These are phyloP conservation scores for Sporothrix luriei DNA, from an alignment of 2,329 filamentous ascomycete genomes.

Conservation along the genomic window DNA sequence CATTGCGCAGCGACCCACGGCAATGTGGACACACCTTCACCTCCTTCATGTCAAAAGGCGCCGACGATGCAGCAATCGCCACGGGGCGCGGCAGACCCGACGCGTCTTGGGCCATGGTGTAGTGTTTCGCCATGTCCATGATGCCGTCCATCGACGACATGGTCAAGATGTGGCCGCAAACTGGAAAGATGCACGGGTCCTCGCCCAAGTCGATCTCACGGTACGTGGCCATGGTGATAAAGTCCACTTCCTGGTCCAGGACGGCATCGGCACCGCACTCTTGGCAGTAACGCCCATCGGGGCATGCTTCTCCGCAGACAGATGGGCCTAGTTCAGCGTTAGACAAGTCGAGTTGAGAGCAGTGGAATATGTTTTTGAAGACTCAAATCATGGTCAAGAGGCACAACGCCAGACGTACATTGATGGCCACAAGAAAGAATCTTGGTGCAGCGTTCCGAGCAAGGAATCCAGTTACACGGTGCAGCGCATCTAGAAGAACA, in stretches of 20 bases:
- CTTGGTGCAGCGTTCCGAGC: conserved; percentile 60
- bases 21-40: conserved; percentile 57
- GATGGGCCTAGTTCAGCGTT: conserved; percentile 48
- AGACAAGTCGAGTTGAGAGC: neutral
- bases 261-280: conserved; percentile 50
- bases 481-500: conserved; percentile 57
- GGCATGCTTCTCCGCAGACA: conserved; percentile 66
- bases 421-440: conserved; percentile 61
- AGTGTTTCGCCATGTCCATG: conserved; percentile 58
- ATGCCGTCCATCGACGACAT: conserved; percentile 62
- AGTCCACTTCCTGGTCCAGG: conserved; percentile 53
- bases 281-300: conserved; percentile 57
- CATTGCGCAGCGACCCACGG: conserved; percentile 49
- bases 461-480: conserved; percentile 69
- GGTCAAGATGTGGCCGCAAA: conserved; percentile 66
- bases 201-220: conserved; percentile 60
- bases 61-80: neutral
- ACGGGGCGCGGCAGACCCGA: conserved; percentile 42
- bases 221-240: conserved; percentile 58
- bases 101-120: conserved; percentile 45
- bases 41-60: conserved; percentile 15
- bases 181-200: conserved; percentile 63
- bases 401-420: conserved; percentile 42
- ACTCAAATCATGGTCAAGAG: neutral
- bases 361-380: neutral